Conservation (phyloP, 106 monocot species). For the Dioscorea dumetorum region DNA sequence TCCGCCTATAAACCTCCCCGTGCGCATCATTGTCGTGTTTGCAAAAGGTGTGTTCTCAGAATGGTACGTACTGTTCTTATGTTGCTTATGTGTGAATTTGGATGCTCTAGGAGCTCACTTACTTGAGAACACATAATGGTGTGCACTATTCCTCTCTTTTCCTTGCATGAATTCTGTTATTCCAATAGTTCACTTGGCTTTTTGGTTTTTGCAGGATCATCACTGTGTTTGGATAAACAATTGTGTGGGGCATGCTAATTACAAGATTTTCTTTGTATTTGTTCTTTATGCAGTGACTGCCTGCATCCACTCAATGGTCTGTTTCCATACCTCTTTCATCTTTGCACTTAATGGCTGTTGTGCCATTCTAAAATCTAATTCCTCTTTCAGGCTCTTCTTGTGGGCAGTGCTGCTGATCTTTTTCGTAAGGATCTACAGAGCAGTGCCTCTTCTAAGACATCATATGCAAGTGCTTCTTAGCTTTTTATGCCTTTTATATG, state of each 20-base stretch:
- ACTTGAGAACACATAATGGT: not conserved
- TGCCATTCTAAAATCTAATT: not conserved
- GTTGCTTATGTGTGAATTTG: not conserved
- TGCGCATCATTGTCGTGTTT: constrained; percentile 96
- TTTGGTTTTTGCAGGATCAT: constrained; percentile 70
- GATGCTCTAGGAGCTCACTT: not conserved
- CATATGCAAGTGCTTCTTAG: constrained; percentile 33
- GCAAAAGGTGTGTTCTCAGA: constrained; percentile 97
- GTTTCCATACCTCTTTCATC: not conserved
- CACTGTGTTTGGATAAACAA: constrained; percentile 99
- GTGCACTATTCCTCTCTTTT: too few relatives aligned
- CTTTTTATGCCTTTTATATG: not conserved
- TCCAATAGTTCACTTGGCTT: not conserved
- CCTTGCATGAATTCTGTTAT: too few relatives aligned
- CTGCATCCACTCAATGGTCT: constrained; percentile 81
- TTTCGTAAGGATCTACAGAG: constrained; percentile 49
- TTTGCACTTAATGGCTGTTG: not conserved
- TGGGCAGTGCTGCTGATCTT: constrained; percentile 63
- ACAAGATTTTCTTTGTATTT: constrained; percentile 91
- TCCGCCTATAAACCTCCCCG: constrained; percentile 93
- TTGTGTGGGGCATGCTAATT: constrained; percentile 97
- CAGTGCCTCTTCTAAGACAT: constrained; percentile 57
- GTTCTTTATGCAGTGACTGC: constrained; percentile 78
- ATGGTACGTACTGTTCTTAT: constrained; percentile 52
- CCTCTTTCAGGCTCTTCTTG: constrained; percentile 57